These are phyloP conservation scores for Cladophialophora exuberans DNA, from an alignment of 2,329 filamentous ascomycete genomes.

Conservation along the genomic window DNA sequence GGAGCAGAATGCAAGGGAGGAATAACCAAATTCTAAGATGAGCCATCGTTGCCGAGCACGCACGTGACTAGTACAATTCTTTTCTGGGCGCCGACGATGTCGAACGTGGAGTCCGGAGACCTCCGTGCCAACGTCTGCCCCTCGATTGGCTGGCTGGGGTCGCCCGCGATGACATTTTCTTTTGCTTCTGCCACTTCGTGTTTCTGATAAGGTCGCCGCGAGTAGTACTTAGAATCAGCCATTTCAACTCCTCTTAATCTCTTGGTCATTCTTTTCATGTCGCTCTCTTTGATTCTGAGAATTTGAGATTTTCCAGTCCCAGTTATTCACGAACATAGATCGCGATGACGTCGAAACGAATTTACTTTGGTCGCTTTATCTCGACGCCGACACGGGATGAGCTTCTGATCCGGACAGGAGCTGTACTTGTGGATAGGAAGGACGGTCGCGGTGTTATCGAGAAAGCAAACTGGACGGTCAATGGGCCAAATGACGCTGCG, in stretches of 20 bases:
- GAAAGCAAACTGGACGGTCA: constrained; percentile 31
- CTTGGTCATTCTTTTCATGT: not conserved
- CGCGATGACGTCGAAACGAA: constrained; percentile 14
- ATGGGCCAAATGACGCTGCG: constrained; percentile 22
- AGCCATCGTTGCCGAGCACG: too few species aligned
- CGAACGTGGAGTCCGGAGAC: too few species aligned
- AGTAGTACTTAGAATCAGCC: too few species aligned
- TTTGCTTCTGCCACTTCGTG: constrained; percentile 7
- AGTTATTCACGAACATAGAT: not conserved
- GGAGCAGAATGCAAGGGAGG: too few species aligned
- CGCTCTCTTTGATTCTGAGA: not conserved
- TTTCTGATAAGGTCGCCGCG: constrained; percentile 29
- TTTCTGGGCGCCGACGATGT: not conserved
- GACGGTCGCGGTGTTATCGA: constrained; percentile 30
- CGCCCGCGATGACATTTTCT: constrained; percentile 12
- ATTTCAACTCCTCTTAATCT: not conserved
- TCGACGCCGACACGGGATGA: constrained; percentile 30
- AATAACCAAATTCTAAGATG: too few species aligned
- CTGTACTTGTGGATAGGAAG: constrained; percentile 29
- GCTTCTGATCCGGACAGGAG: constrained; percentile 30
- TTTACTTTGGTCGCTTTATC: constrained; percentile 34
- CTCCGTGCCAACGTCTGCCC: too few species aligned
- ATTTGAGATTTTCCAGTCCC: too few species aligned
- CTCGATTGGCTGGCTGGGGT: constrained; percentile 20
- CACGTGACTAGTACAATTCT: too few species aligned